Base-by-base conservation (phyloP, 2,329 filamentous ascomycete genomes). In the Neospermospora avenae region DNA sequence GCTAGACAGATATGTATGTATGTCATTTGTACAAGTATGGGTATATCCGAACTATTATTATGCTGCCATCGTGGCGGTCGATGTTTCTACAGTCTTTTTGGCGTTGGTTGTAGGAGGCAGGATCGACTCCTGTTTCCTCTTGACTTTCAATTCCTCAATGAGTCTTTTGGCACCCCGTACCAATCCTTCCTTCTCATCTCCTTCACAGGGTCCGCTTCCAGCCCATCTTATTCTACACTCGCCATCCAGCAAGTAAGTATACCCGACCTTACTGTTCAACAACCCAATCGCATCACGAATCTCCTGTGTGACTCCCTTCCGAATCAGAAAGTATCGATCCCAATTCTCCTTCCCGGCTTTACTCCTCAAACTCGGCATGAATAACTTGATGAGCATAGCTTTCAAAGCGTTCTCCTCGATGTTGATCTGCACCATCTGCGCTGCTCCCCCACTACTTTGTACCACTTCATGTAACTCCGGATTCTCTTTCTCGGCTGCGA, bases 221-320 rank as follows among this genome's bases (percentile, higher is more conserved):
- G 93, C 95, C 95, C 95, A 99, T 59, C 95, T 84, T 68, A 99
- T 96, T 76, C 86, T 89, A 74, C 92, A 96, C 65, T 93, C 81
- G 63, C 86, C 81, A 73, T 99, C 95, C 60, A 99, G 80, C 51
- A 99, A 80, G 75, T 96, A 99, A 4, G 93, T 88, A 76, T 97
- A 98, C 39, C 70, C 71, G 35, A 97, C 93, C 75, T 93, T 96
- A 67, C 85, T 86, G 76, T 99, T 99, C 72, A 96, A 77, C 72
- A 96, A 67, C 11, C 86, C 86, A 63, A 89, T 84, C 41, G 77
- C 78, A 73, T 88, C 85, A 55, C 81, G 79, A 58, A 88, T 83
- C 58, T 85, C 79, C 56, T 86, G 81, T 0, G 82, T 81, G 55
- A 88, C 71, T 41, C 83, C 84, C 62, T 76, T 79, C 55, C 77